phyloP scores from a whole-genome alignment of 1,284 basidiomycete genomes.

The Apiotrichum laibachii region DNA sequence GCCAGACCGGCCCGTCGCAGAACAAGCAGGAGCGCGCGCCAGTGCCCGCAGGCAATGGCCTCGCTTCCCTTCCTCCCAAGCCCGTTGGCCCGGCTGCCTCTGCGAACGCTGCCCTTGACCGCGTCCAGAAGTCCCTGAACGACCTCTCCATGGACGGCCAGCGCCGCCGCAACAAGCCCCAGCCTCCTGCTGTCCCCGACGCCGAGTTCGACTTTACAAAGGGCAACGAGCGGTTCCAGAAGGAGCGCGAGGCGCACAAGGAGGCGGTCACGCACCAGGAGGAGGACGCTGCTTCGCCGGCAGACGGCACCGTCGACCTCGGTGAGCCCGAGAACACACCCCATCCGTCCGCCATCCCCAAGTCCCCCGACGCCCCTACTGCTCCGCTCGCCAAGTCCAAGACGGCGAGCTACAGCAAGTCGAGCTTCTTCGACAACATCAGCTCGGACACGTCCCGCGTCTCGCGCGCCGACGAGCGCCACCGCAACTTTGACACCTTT shows the following conservation, averaged over 20 bases:
- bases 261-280: conserved; percentile 5
- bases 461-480: conserved; percentile 40
- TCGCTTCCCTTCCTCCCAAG: conserved; percentile 24
- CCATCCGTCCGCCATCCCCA: conserved; percentile 33
- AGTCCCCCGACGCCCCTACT: neutral
- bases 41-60: neutral
- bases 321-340: conserved; percentile 32
- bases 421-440: conserved; percentile 46
- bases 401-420: conserved; percentile 36
- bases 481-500: conserved; percentile 47
- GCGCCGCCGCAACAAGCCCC: conserved; percentile 18
- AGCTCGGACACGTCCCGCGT: conserved; percentile 34
- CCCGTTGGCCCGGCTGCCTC: conserved; percentile 31
- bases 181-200: conserved; percentile 40
- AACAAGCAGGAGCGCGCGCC: neutral
- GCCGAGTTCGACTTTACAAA: conserved; percentile 47
- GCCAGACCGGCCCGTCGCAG: conserved; percentile 8
- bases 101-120: conserved; percentile 37
- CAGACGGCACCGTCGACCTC: conserved; percentile 13
- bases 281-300: conserved; percentile 3
- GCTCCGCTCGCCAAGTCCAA: conserved; percentile 5
- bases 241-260: conserved; percentile 34
- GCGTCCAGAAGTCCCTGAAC: conserved; percentile 43
- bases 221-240: conserved; percentile 39
- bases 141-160: conserved; percentile 30